Conservation (phyloP, 140 eudicot species). For the Eryngium alpinum region DNA sequence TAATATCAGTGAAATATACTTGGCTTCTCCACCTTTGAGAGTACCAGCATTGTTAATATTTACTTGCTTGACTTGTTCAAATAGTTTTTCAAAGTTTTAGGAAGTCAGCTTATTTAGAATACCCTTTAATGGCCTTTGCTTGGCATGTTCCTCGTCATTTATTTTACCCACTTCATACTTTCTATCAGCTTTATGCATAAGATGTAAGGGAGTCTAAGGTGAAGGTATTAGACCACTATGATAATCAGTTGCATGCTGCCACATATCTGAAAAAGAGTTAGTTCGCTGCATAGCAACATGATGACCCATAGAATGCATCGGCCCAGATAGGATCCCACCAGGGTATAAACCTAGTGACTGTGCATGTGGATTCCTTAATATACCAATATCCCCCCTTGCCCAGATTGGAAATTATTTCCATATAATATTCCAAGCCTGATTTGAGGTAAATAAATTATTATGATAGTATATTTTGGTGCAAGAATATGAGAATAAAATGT, state of each 20-base stretch:
- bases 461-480: no score
- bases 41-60: constrained; percentile 48
- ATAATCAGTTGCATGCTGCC: constrained; percentile 56
- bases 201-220: constrained; percentile 56
- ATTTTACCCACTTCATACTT: constrained; percentile 87
- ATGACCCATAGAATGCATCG: constrained; percentile 38
- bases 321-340: constrained; percentile 49
- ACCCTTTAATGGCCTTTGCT: constrained; percentile 75
- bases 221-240: constrained; percentile 73
- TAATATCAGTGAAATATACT: no score
- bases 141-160: constrained; percentile 81
- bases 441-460: no score
- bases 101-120: constrained; percentile 88
- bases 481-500: no score
- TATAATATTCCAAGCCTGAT: no score
- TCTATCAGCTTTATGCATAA: constrained; percentile 84
- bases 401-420: constrained; percentile 32
- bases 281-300: constrained; percentile 51
- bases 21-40: constrained; percentile 37
- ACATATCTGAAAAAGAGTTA: constrained; percentile 61
- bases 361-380: constrained; percentile 34
- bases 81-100: constrained; percentile 82
- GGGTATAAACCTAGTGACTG: constrained; percentile 29
- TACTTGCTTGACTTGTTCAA: constrained; percentile 55
- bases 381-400: constrained; percentile 44